Conservation (phyloP, 257 asterid species). For the Nicotiana attenuata region DNA sequence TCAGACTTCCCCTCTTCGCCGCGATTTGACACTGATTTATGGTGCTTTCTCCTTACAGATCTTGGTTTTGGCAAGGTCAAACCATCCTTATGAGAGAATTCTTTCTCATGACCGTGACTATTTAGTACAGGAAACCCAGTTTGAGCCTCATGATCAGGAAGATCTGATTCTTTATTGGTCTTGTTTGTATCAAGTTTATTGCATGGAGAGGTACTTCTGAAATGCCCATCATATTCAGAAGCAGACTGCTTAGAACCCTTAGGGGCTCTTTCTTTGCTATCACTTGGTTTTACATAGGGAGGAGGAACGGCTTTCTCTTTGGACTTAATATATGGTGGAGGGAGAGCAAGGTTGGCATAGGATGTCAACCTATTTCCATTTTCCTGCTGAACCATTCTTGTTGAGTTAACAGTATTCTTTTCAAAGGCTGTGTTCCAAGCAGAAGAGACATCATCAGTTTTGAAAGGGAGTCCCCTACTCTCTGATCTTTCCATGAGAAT, state of each 20-base stretch:
- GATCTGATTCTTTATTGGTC: constrained; percentile 22
- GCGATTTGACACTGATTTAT: constrained; percentile 40
- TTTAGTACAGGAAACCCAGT: constrained; percentile 18
- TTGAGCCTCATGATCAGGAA: constrained; percentile 21
- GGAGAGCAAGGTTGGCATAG: constrained; percentile 33
- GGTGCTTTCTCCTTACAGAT: constrained; percentile 64
- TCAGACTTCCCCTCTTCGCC: constrained; percentile 32
- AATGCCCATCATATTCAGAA: constrained; percentile 22
- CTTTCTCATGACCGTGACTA: constrained; percentile 26
- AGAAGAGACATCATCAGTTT: constrained; percentile 26
- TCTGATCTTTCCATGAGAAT: constrained; percentile 17
- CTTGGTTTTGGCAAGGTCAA: constrained; percentile 63
- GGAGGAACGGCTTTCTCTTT: constrained; percentile 45
- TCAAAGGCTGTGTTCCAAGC: constrained; percentile 14
- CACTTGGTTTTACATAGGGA: constrained; percentile 60
- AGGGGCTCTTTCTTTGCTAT: constrained; percentile 31
- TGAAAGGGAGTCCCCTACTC: constrained; percentile 24
- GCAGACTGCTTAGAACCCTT: constrained; percentile 34
- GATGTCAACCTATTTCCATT: constrained; percentile 36
- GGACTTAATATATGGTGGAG: constrained; percentile 74
- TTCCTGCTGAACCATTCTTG: constrained; percentile 27
- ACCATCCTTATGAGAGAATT: constrained; percentile 31
- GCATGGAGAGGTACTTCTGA: constrained; percentile 14
- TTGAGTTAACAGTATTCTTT: constrained; percentile 20
- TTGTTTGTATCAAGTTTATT: constrained; percentile 16